phyloP scores from a whole-genome alignment of 805 yeast genomes.

The Myxozyma nipponensis region DNA sequence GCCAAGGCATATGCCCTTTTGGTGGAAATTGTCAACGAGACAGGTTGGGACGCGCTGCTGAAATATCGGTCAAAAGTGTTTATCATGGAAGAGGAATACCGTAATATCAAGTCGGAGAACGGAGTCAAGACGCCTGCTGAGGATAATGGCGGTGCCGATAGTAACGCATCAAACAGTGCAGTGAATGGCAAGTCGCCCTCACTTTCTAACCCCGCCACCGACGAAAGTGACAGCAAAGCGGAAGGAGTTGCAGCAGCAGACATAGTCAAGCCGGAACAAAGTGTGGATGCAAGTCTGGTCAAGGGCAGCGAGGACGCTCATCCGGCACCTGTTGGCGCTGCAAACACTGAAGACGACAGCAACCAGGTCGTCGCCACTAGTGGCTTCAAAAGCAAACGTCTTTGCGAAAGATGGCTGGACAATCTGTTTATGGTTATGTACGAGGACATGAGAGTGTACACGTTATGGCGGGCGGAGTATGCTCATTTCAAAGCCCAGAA shows the following conservation, averaged over 20 bases:
- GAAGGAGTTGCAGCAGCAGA: background rate
- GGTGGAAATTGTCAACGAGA: slow-evolving; percentile 58
- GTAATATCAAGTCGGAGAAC: slow-evolving; percentile 34
- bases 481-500: slow-evolving; percentile 87
- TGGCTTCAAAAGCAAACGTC: slow-evolving; percentile 45
- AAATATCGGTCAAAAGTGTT: slow-evolving; percentile 65
- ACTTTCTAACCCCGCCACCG: slow-evolving; percentile 1
- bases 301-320: slow-evolving; percentile 23
- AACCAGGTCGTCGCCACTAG: slow-evolving; percentile 6
- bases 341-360: slow-evolving; percentile 1
- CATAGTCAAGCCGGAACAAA: slow-evolving; percentile 27
- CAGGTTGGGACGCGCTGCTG: slow-evolving; percentile 82
- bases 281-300: slow-evolving; percentile 28
- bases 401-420: slow-evolving; percentile 78
- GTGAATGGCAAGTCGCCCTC: slow-evolving; percentile 18
- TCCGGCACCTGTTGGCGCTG: slow-evolving; percentile 10
- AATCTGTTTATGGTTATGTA: slow-evolving; percentile 65
- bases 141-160: slow-evolving; percentile 21
- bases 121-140: slow-evolving; percentile 8
- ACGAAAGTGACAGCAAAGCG: slow-evolving; percentile 20
- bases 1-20: slow-evolving; percentile 63
- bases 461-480: slow-evolving; percentile 90
- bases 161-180: slow-evolving; percentile 24
- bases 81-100: slow-evolving; percentile 74
- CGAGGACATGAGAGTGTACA: slow-evolving; percentile 66